Evolutionary conservation across 768 basidiomycete species (phyloP).

Genomic region (Collybiopsis luxurians): DNA sequence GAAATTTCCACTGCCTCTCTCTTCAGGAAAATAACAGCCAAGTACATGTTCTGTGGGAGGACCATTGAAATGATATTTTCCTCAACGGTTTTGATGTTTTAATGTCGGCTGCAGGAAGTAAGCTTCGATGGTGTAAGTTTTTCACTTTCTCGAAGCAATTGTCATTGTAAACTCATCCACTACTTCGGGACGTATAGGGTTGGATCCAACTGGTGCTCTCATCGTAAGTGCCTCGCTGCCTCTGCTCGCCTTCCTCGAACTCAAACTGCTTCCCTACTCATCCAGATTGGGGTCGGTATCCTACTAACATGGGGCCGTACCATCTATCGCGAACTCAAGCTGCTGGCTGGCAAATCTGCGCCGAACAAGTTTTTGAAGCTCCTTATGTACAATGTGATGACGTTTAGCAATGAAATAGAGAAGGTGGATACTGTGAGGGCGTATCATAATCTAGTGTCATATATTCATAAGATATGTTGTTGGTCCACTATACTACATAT

Average conservation of each 20-base stretch:
- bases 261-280: not conserved
- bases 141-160: too few species aligned
- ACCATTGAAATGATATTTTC: constrained; percentile 91
- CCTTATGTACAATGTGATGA: constrained; percentile 89
- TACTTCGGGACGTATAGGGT: too few species aligned
- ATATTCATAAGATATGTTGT: too few species aligned
- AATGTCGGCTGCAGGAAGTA: constrained; percentile 82
- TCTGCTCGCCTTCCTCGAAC: not conserved
- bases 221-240: constrained; percentile 57
- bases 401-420: constrained; percentile 83
- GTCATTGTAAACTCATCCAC: too few species aligned
- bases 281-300: constrained; percentile 75
- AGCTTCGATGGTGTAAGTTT: constrained; percentile 73
- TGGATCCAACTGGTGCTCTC: constrained; percentile 78
- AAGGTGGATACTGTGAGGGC: constrained; percentile 91
- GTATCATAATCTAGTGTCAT: too few species aligned
- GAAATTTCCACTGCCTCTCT: constrained; percentile 78
- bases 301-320: constrained; percentile 77
- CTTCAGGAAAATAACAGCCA: constrained; percentile 83
- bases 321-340: constrained; percentile 76
- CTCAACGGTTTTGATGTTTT: constrained; percentile 81
- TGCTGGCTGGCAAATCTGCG: constrained; percentile 90
- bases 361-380: constrained; percentile 89
- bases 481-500: too few species aligned
- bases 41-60: constrained; percentile 94